Evolutionary conservation across 495 filamentous ascomycete species (phyloP).

Genomic region (Astrothelium macrocarpum): DNA sequence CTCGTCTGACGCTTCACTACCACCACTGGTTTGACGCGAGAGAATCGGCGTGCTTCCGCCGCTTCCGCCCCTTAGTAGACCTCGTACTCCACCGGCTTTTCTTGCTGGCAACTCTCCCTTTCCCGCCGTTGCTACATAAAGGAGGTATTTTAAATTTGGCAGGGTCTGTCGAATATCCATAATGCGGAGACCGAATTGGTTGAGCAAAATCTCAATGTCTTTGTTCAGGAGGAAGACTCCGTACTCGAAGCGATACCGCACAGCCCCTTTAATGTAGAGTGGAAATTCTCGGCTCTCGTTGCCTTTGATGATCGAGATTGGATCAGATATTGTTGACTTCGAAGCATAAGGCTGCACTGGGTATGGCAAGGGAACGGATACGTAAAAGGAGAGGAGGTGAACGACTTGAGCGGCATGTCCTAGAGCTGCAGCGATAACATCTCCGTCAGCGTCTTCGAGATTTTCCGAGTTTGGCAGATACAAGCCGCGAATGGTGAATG

Average conservation of each 20-base stretch:
- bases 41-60: not conserved
- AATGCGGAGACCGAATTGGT: conserved; percentile 59
- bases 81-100: conserved; percentile 67
- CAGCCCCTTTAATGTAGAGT: conserved; percentile 63
- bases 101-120: conserved; percentile 65
- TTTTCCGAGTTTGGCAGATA: conserved; percentile 63
- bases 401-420: conserved; percentile 72
- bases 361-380: conserved; percentile 70
- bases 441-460: conserved; percentile 56
- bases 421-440: conserved; percentile 67
- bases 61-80: conserved; percentile 41
- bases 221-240: conserved; percentile 91
- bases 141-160: conserved; percentile 85
- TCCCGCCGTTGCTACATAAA: conserved; percentile 74
- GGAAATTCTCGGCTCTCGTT: conserved; percentile 39
- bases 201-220: conserved; percentile 69
- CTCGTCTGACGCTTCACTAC: not conserved
- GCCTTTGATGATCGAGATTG: conserved; percentile 46
- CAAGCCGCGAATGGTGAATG: conserved; percentile 67
- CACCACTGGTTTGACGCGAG: not conserved
- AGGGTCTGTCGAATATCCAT: conserved; percentile 85
- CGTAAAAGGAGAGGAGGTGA: conserved; percentile 71
- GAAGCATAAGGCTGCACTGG: conserved; percentile 63
- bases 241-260: conserved; percentile 86
- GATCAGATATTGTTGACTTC: conserved; percentile 67